Evolutionary conservation across 495 filamentous ascomycete genomes (phyloP), one percentile per base, ranked within the genome.

Genomic region (Filosporella fistucella): DNA sequence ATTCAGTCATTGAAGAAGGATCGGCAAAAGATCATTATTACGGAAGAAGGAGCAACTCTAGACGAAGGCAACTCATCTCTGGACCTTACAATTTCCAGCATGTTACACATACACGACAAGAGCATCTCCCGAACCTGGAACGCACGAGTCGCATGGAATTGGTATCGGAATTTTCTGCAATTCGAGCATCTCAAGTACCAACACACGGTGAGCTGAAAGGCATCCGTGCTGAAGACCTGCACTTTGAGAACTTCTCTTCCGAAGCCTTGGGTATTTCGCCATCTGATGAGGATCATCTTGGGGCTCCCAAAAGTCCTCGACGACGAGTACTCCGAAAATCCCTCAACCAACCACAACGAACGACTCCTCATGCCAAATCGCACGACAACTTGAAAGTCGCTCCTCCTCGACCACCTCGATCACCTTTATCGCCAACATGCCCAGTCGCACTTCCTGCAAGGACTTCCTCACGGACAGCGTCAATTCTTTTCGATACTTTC

Each of bases 1-100:
- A 42, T 18, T 20, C 26, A 1, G 29, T 39, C 4, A 26, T 20
- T 12, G 49, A 47, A 32, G 58, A 60, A 44, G 42, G 23, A n/a
- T 46, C 42, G 12, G 42, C 45, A 10, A 54, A 35, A 30, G 56
- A 59, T 26, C 43, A 26, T 20, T 51, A 53, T 20, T 54, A 49
- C 29, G 50, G 47, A 7, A 39, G 30, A 18, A 35, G 37, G 6
- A n/a, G 22, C 25, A 24, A 20, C 16, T 17, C 49, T 23, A 60
- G 21, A 58, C 56, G 34, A 67, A 56, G 58, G 69, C 63, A 56
- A 42, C 67, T 47, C 55, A 95, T 95, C 41, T 95, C 89, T 0
- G 80, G 77, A 18, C 89, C 89, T 4, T 95, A 86, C 64, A 85
- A 91, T 63, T 95, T 95, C 57, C 88, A 91, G 54, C 89, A 95